Conservation (phyloP, 805 yeast genomes). For the Monosporozyma unispora region DNA sequence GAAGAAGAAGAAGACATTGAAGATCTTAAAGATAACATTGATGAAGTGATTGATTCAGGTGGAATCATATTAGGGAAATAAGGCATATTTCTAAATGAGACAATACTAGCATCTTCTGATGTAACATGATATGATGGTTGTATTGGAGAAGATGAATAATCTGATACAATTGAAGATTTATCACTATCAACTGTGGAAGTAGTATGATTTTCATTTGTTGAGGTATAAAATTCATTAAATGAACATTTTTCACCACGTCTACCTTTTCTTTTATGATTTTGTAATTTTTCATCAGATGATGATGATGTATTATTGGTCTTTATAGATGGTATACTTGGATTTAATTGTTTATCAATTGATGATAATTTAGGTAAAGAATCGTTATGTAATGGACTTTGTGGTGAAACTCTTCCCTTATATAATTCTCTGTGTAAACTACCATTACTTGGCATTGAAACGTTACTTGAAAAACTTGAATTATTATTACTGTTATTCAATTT, state of each 20-base stretch:
- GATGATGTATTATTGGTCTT: not conserved
- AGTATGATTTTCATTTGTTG: not conserved
- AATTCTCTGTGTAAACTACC: not conserved
- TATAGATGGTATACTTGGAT: not conserved
- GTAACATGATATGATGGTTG: constrained; percentile 13
- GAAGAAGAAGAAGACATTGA: not conserved
- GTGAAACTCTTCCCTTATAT: not conserved
- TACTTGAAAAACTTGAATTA: not conserved
- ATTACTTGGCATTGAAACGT: not conserved
- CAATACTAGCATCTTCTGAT: constrained; percentile 18
- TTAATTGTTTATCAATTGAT: not conserved
- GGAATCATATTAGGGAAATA: constrained; percentile 1
- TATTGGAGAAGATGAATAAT: not conserved
- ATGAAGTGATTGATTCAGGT: not conserved
- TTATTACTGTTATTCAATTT: not conserved
- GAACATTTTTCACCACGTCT: not conserved
- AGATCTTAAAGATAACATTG: not conserved
- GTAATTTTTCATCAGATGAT: not conserved
- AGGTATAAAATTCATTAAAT: not conserved
- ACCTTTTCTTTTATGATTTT: not conserved
- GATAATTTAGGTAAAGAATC: not conserved
- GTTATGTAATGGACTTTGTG: not conserved
- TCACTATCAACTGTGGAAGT: not conserved
- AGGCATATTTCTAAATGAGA: constrained; percentile 17
- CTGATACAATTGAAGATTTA: not conserved